Conservation (phyloP, 108 stramenopile species). For the Phaeodactylum tricornutum region DNA sequence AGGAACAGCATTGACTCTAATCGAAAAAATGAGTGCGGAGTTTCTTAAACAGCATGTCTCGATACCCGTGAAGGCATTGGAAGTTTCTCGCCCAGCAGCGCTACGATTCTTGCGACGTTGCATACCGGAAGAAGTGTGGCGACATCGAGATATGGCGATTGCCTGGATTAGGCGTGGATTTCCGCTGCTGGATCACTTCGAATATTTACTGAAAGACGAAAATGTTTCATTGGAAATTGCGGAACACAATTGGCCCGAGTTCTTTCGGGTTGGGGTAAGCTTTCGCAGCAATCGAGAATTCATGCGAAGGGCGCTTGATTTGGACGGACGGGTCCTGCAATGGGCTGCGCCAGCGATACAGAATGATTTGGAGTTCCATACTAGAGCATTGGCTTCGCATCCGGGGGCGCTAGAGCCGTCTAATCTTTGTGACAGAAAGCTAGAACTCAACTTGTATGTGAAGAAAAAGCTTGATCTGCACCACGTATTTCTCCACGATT, state of each 20-base stretch:
- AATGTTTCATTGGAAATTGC: slow-evolving; percentile 22
- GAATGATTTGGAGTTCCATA: slow-evolving; percentile 9
- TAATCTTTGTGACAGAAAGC: background rate
- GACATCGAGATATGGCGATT: slow-evolving; percentile 11
- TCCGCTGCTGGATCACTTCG: slow-evolving; percentile 10
- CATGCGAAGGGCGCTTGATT: slow-evolving; percentile 14
- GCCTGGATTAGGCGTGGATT: slow-evolving; percentile 21
- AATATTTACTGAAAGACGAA: slow-evolving; percentile 10
- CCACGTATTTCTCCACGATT: slow-evolving; percentile 12
- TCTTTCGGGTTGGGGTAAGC: slow-evolving; percentile 13
- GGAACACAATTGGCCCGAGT: slow-evolving; percentile 15
- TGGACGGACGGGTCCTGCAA: slow-evolving; percentile 16
- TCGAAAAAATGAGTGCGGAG: too few species aligned
- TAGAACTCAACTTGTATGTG: slow-evolving; percentile 6
- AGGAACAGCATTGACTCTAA: too few species aligned
- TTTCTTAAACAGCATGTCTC: too few species aligned
- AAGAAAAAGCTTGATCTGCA: slow-evolving; percentile 11
- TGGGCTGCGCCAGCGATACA: background rate
- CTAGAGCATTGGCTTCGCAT: slow-evolving; percentile 15
- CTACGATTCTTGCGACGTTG: slow-evolving; percentile 7
- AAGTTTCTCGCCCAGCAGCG: background rate
- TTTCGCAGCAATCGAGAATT: slow-evolving; percentile 13
- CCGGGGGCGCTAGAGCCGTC: background rate
- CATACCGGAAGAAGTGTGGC: slow-evolving; percentile 20
- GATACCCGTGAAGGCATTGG: too few species aligned